phyloP scores from a whole-genome alignment of 371 early-diverging fungal genomes.

The Haplosporangium sp. region DNA sequence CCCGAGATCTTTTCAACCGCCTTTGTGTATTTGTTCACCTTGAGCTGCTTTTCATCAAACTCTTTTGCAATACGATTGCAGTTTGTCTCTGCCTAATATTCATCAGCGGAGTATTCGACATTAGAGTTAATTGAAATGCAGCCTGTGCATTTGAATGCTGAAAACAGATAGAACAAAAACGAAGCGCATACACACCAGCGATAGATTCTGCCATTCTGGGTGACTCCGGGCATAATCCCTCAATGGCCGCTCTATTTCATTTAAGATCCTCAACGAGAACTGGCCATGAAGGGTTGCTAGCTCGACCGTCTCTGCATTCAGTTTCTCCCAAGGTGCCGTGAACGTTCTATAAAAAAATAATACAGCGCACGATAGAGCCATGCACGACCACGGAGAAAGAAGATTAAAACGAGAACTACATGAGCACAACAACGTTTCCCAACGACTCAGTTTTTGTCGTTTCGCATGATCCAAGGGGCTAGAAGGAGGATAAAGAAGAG shows the following conservation, averaged over 20 bases:
- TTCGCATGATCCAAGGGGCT: conserved; percentile 2
- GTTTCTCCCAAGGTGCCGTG: conserved; percentile 58
- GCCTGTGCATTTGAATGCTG: background rate
- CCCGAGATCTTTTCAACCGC: conserved; percentile 56
- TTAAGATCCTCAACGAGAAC: conserved; percentile 56
- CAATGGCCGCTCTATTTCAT: conserved; percentile 61
- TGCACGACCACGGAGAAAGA: too few species aligned
- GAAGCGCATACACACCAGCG: conserved; percentile 35
- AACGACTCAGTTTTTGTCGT: conserved; percentile 9
- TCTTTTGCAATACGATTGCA: conserved; percentile 59
- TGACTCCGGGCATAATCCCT: conserved; percentile 42
- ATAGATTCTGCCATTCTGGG: conserved; percentile 40
- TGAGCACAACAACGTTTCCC: conserved; percentile 10
- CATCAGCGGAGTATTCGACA: too few species aligned
- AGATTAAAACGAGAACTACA: conserved; percentile 12
- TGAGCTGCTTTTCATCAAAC: conserved; percentile 60
- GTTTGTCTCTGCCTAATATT: conserved; percentile 59
- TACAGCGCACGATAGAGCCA: background rate
- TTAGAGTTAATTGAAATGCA: conserved; percentile 30
- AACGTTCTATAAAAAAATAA: conserved; percentile 28
- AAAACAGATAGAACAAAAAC: background rate
- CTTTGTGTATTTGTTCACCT: conserved; percentile 60
- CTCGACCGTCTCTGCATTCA: conserved; percentile 59
- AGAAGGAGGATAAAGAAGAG: too few species aligned
- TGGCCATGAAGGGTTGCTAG: conserved; percentile 59